Conservation (phyloP, 768 basidiomycete genomes). For the Phylloporus arenicola region DNA sequence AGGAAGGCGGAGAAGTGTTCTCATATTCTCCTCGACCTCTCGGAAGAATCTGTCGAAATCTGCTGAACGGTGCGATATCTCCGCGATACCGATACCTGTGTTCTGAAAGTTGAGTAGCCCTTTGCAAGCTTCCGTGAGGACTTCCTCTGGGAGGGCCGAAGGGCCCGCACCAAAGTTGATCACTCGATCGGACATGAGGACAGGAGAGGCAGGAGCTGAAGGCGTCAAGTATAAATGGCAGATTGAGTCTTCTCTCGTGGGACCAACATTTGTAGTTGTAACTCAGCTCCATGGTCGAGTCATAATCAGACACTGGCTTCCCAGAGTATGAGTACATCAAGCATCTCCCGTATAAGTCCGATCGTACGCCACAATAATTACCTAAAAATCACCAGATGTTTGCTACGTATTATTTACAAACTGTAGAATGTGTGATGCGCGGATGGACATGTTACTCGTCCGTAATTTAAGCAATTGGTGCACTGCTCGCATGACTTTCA, state of each 20-base stretch:
- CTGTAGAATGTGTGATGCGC: background rate
- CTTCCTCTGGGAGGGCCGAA: slow-evolving; percentile 81
- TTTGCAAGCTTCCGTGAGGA: slow-evolving; percentile 75
- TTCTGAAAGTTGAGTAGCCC: slow-evolving; percentile 87
- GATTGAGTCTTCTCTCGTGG: background rate
- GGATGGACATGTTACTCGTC: background rate
- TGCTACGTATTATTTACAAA: background rate
- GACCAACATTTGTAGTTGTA: background rate
- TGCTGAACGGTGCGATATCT: slow-evolving; percentile 92
- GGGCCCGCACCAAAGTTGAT: slow-evolving; percentile 96
- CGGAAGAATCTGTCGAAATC: slow-evolving; percentile 74
- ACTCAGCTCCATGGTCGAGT: background rate
- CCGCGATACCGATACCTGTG: slow-evolving; percentile 93
- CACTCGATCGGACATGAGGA: slow-evolving; percentile 38
- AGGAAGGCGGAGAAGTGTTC: slow-evolving; percentile 76
- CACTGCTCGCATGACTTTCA: slow-evolving; percentile 22
- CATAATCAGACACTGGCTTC: background rate
- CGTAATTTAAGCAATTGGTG: slow-evolving; percentile 4
- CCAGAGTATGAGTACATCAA: background rate
- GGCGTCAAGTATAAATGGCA: background rate
- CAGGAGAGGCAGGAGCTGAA: background rate
- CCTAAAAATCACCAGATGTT: background rate
- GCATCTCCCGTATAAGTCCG: background rate
- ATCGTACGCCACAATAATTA: background rate
- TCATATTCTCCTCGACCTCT: slow-evolving; percentile 58